Base-by-base conservation (phyloP, 2,329 filamentous ascomycete genomes). In the Arthrobotrys sinensis region DNA sequence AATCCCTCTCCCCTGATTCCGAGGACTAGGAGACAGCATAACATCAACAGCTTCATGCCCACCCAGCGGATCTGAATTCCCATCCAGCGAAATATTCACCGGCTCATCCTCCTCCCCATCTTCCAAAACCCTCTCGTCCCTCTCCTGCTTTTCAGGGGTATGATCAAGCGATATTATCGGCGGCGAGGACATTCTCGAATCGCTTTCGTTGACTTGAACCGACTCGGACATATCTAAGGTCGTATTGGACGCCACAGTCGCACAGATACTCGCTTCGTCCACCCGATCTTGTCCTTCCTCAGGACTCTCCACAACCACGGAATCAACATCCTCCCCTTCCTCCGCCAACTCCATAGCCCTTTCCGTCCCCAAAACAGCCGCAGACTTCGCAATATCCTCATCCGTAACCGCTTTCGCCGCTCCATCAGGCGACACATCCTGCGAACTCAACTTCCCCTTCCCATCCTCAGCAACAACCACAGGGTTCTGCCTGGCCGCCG, bases 401-500 rank as follows among this genome's bases (percentile, higher is more conserved):
- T 65, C 72, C 8, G 48, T 70, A 5, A 21, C 40, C 28, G 60
- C 32, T n/a, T 60, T 64, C 28, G 3, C 57, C 38, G 21, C 48
- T 34, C 21, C 64, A 45, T 43, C 40, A 7, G 62, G 11, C 32
- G 45, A 40, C 10, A 66, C 43, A 65, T 36, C 28, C 8, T 52
- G 62, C 5, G 62, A 57, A 19, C 40, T 65, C 11, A 76, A 34
- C 21, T 43, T 52, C 16, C 66, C 66, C 38, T 66, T 60, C 19
- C 6, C 48, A 53, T 77, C 73, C 32, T 66, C 65, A 28, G 46
- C 67, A 32, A 60, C 64, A 48, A 57, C 43, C 32, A 69, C 64
- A 48, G 53, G 80, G 81, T 14, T 83, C 83, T 34, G 79, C 82
- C 34, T 80, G 79, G 64, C 53, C 34, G 63, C 36, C 2, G 87